Percentiles rank a stretch among this genome's conserved stretches.
phyloP scores from a whole-genome alignment of 1,284 basidiomycete species.

The Anthracocystis setariae region DNA sequence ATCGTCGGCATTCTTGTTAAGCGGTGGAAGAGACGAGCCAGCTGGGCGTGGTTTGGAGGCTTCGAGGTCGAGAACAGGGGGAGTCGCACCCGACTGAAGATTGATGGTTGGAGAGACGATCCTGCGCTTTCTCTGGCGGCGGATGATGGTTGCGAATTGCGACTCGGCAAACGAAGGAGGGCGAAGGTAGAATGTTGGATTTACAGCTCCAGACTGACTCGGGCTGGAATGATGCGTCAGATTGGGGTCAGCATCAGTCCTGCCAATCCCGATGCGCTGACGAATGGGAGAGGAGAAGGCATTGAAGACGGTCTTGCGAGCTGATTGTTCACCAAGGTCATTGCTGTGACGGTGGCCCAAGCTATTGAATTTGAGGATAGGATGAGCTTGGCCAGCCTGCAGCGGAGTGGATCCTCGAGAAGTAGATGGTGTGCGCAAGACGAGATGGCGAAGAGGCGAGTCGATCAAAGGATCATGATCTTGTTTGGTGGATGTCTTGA shows the following conservation, averaged over 20 bases:
- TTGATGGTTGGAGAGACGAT: conserved; percentile 47
- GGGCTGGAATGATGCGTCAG: neutral
- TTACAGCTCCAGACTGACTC: neutral
- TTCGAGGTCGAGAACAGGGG: conserved; percentile 32
- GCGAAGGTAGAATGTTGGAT: conserved; percentile 4
- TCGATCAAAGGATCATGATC: neutral
- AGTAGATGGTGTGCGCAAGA: neutral
- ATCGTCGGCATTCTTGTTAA: conserved; percentile 2
- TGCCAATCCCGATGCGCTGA: conserved; percentile 24
- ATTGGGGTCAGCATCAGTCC: neutral
- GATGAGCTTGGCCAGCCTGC: neutral
- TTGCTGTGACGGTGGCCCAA: neutral
- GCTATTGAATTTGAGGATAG: neutral
- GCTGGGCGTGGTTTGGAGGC: conserved; percentile 7
- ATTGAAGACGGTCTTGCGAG: neutral
- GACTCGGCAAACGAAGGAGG: conserved; percentile 56
- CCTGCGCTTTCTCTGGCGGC: conserved; percentile 49
- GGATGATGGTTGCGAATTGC: conserved; percentile 58
- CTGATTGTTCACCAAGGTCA: neutral
- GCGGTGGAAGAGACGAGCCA: neutral
- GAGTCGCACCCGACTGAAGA: conserved; percentile 11
- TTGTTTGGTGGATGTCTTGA: too few relatives aligned
- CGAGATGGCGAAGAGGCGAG: neutral
- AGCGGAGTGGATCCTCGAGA: neutral
- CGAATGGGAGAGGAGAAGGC: conserved; percentile 20